Percentiles rank a stretch among this genome's conserved stretches.
Conservation (phyloP, 768 basidiomycete genomes). For the Mycena chlorophos region DNA sequence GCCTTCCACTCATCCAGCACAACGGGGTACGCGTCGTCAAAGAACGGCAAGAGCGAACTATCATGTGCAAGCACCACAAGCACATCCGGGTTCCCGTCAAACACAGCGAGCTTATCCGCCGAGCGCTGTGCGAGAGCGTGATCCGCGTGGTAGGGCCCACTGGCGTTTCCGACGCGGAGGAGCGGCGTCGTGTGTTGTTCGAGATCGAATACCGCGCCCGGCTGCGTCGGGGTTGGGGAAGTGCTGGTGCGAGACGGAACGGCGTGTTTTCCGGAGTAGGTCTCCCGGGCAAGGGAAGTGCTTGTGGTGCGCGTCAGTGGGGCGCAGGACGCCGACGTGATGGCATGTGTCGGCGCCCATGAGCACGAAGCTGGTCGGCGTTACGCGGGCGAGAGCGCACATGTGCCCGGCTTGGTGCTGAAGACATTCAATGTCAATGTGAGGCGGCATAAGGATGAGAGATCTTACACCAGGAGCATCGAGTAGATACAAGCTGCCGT, state of each 20-base stretch:
- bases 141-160: slow-evolving; percentile 13
- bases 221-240: slow-evolving; percentile 4
- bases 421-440: background rate
- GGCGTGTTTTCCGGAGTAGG: slow-evolving; percentile 5
- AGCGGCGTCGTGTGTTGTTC: slow-evolving; percentile 9
- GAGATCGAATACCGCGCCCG: slow-evolving; percentile 8
- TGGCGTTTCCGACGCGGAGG: slow-evolving; percentile 5
- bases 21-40: slow-evolving; percentile 3
- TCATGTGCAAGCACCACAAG: slow-evolving; percentile 24
- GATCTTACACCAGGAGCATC: slow-evolving; percentile 22
- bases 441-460: background rate
- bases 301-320: slow-evolving; percentile 20
- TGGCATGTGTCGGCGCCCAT: slow-evolving; percentile 25
- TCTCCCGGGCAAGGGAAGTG: slow-evolving; percentile 18
- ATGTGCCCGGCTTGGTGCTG: slow-evolving; percentile 25
- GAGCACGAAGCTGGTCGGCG: slow-evolving; percentile 22
- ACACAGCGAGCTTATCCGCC: slow-evolving; percentile 7
- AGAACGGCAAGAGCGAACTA: slow-evolving; percentile 18
- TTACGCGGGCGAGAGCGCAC: slow-evolving; percentile 23
- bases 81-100: slow-evolving; percentile 24
- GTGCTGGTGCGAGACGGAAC: slow-evolving; percentile 12
- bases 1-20: slow-evolving; percentile 22
- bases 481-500: slow-evolving; percentile 28
- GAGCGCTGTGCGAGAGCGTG: slow-evolving; percentile 10
- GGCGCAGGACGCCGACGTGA: slow-evolving; percentile 25